Evolutionary conservation across 345 rosid species (phyloP).

Genomic region (Pistacia integerrima): DNA sequence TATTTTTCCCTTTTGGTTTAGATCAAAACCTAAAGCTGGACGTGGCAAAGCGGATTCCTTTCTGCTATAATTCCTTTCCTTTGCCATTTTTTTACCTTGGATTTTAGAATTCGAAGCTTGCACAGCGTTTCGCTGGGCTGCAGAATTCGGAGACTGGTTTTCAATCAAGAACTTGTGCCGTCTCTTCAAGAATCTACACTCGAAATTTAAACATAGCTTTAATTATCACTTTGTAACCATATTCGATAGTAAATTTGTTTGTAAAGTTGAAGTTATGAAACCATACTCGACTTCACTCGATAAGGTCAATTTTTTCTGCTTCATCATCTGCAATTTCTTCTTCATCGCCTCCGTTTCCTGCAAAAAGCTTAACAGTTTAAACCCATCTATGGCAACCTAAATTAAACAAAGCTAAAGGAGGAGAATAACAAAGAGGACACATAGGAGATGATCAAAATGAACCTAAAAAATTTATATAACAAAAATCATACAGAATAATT

Average conservation of each 20-base stretch:
- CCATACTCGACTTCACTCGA: slow-evolving; percentile 77
- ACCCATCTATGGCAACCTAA: not conserved
- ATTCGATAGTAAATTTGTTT: not conserved
- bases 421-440: not conserved
- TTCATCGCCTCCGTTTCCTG: slow-evolving; percentile 70
- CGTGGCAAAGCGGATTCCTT: slow-evolving; percentile 21
- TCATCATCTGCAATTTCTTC: slow-evolving; percentile 60
- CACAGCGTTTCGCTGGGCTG: not conserved
- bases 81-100: slow-evolving; percentile 26
- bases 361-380: slow-evolving; percentile 7
- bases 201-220: slow-evolving; percentile 14
- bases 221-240: not conserved
- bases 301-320: slow-evolving; percentile 48
- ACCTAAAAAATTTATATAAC: not conserved
- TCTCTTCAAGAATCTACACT: slow-evolving; percentile 65
- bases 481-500: not conserved
- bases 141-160: slow-evolving; percentile 39
- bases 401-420: not conserved
- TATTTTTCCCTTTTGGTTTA: slow-evolving; percentile 28
- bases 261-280: slow-evolving; percentile 9
- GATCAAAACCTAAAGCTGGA: slow-evolving; percentile 16
- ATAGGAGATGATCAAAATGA: not conserved
- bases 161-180: slow-evolving; percentile 57
- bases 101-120: slow-evolving; percentile 26
- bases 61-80: slow-evolving; percentile 27